phyloP scores from a whole-genome alignment of 176 grass and related monocot genomes.

The Carex littledalei region DNA sequence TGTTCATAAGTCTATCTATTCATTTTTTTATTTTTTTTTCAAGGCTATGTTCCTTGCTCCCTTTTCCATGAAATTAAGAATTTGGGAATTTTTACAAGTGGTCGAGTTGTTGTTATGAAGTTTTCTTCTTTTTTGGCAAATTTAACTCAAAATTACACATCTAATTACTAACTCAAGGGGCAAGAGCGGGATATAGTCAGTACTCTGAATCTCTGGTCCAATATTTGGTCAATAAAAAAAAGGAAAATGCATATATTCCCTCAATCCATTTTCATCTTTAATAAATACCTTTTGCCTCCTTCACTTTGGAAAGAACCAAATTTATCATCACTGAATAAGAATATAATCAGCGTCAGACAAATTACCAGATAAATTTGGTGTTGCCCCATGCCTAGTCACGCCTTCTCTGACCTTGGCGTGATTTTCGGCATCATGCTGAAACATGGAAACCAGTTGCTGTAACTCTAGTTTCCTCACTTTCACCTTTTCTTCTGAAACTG shows the following conservation, averaged over 20 bases:
- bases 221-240: conserved; percentile 1
- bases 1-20: not conserved
- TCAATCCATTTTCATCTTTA: not conserved
- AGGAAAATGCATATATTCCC: not conserved
- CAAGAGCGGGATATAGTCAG: not conserved
- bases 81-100: not conserved
- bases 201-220: not conserved
- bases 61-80: not conserved
- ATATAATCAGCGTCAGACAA: conserved; percentile 44
- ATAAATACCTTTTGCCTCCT: not conserved
- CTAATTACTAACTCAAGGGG: not conserved
- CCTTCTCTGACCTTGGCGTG: conserved; percentile 87
- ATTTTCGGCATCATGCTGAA: conserved; percentile 85
- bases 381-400: conserved; percentile 27
- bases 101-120: not conserved
- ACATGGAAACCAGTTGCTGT: conserved; percentile 76
- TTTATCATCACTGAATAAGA: conserved; percentile 40
- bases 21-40: not conserved
- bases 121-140: not conserved
- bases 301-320: not conserved
- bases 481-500: conserved; percentile 63
- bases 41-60: not conserved
- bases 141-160: not conserved
- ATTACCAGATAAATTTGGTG: conserved; percentile 9
- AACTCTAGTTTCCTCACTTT: conserved; percentile 86